Base-by-base conservation (phyloP, 1,139 yeast species). In the Lodderomyces beijingensis region DNA sequence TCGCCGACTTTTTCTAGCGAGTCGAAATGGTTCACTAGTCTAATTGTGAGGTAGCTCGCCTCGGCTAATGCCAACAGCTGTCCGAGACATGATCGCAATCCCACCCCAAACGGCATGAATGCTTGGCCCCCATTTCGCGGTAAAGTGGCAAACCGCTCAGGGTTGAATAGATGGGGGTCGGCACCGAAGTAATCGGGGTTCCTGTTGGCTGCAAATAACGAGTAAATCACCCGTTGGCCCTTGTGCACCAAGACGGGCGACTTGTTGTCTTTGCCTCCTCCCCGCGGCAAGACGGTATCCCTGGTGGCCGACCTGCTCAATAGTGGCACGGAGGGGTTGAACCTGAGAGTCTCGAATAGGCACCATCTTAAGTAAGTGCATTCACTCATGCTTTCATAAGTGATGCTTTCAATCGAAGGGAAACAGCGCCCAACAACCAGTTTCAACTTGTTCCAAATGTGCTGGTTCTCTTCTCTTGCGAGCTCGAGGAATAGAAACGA, bases 281-380 rank as follows among this genome's bases (percentile, higher is more conserved):
- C 77, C 18, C 53, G 53, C 9, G 77, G 77, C 27, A 71, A 51
- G 4, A 62, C 54, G 3, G 75, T 70, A 43, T 67, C 62, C 26
- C 46, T 55, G 5, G 52, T 49, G 14, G 75, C 68, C 19, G 56
- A 51, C 35, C 79, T 61, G 43, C 59, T 59, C 43, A 74, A 74
- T 29, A 56, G 45, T 10, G 80, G 79, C 12, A 75, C 79, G 5
- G 71, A 59, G 6, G 81, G 81, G 44, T 71, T 71, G 43, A 74
- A 46, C 39, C 81, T 58, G 39, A 75, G 60, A 2, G 62, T 56
- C 49, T 75, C 81, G 45, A 70, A 71, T 29, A 75, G 47, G 28
- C 70, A 65, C 31, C 22, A 67, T 55, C 61, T 59, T 39, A 72
- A 57, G 44, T 70, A 70, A 29, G 56, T 60, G 46, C 72, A 66